Evolutionary conservation across 805 yeast species (phyloP), one percentile per base, ranked within the genome.

Genomic region (Cyberlindnera maclurae): DNA sequence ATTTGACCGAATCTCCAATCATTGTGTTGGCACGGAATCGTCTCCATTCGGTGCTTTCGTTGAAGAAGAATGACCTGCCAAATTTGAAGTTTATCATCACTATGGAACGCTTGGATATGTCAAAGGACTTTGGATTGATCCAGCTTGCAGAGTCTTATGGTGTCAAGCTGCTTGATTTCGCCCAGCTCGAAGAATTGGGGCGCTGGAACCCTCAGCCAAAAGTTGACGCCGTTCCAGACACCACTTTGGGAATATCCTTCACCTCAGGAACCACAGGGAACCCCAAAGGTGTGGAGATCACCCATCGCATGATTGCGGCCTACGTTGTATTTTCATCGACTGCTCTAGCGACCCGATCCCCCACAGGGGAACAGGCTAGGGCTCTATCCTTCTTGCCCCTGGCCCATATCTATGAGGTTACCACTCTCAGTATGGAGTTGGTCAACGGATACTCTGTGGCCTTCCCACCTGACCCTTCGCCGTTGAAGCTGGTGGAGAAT

Each of bases 201-300:
- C 50, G 38, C 41, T 47, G 62, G 40, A 59, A 68, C 34, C 67
- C 73, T 41, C 40, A 50, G 48, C 52, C 64, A 1, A 26, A 34
- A 3, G 36, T 41, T 8, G 29, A 43, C 31, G 70, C 71, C 3
- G 48, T 48, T 1, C 68, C 73, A 1, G 62, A 65, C 5, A 63
- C 64, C 26, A 45, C 63, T 4, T 67, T 68, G 45, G 73, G 82
- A n/a, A 70, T 77, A 34, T 73, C 75, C 15, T 77, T 76, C 53
- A 77, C 83, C 5, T 75, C 81, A 0, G 83, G 83, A n/a, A 77
- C 83, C 3, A 75, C 82, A 3, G 81, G 82, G 3, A 58, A 69
- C 24, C 83, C 83, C 28, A 77, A 77, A 54, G 83, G 83, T 22
- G 82, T 73, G 12, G 67, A 70, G 16, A 47, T 68, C 15, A 57